Evolutionary conservation across 2,329 filamentous ascomycete species (phyloP).

Genomic region (Pyrenophora seminiperda): DNA sequence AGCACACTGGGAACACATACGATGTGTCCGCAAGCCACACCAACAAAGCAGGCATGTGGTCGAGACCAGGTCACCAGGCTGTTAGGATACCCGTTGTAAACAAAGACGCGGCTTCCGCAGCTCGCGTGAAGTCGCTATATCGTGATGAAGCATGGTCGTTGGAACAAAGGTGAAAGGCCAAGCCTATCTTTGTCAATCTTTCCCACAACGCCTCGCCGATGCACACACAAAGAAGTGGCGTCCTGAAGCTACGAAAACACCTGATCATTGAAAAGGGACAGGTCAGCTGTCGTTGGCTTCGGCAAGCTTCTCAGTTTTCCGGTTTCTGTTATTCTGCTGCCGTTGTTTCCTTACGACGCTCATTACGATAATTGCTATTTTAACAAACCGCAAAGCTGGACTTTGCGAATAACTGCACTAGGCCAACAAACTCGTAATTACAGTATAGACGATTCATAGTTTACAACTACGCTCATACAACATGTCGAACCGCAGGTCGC

Average conservation of each 20-base stretch:
- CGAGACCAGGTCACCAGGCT: not conserved
- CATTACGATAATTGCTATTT: not conserved
- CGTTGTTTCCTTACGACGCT: not conserved
- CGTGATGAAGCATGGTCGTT: not conserved
- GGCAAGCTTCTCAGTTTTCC: not conserved
- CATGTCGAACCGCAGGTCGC: not conserved
- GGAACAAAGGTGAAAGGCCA: constrained; percentile 8
- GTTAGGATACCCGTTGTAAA: not conserved
- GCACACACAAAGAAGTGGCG: constrained; percentile 5
- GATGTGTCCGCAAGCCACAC: not conserved
- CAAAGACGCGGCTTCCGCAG: constrained; percentile 3
- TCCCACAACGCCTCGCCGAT: not conserved
- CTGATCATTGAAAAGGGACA: not conserved
- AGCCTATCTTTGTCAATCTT: constrained; percentile 4
- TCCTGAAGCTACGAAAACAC: not conserved
- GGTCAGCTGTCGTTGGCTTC: not conserved
- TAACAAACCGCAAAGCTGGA: not conserved
- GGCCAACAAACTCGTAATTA: not conserved
- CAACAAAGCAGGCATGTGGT: constrained; percentile 6
- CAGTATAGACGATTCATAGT: not conserved
- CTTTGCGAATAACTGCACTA: not conserved
- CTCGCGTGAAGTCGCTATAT: not conserved
- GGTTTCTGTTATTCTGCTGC: not conserved
- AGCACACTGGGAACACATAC: not conserved
- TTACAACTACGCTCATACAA: not conserved